Evolutionary conservation across 495 filamentous ascomycete genomes (phyloP).

Genomic region (Glonium stellatum): DNA sequence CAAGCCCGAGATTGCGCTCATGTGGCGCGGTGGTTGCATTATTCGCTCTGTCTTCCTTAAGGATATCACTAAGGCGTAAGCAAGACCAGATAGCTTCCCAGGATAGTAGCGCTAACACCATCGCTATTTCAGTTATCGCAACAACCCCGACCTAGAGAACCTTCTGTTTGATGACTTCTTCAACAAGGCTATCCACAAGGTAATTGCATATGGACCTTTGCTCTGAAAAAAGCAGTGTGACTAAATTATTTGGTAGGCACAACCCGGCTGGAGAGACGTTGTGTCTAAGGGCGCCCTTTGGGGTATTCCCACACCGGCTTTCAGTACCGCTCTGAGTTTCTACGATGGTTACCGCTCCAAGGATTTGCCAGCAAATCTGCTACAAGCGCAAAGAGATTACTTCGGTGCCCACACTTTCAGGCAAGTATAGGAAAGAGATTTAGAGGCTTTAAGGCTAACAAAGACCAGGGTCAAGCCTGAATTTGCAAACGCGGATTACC

Average conservation of each 20-base stretch:
- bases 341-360: slow-evolving; percentile 96
- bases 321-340: slow-evolving; percentile 93
- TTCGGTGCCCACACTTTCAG: slow-evolving; percentile 97
- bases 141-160: slow-evolving; percentile 93
- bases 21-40: slow-evolving; percentile 99
- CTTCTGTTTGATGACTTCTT: slow-evolving; percentile 98
- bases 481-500: slow-evolving; percentile 72
- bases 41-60: slow-evolving; percentile 99
- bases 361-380: slow-evolving; percentile 91
- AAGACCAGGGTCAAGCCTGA: slow-evolving; percentile 46
- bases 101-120: neutral
- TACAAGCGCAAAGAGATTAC: slow-evolving; percentile 99
- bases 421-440: neutral
- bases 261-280: slow-evolving; percentile 89
- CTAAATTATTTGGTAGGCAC: slow-evolving; percentile 43
- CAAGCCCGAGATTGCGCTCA: slow-evolving; percentile 98
- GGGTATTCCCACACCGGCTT: slow-evolving; percentile 90
- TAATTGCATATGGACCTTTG: neutral
- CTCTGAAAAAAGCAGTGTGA: neutral
- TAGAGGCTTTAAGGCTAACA: neutral
- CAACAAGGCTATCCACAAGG: slow-evolving; percentile 92
- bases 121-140: slow-evolving; percentile 58
- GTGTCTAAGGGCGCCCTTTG: slow-evolving; percentile 85
- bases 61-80: slow-evolving; percentile 82
- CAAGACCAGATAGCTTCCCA: neutral